Conservation (phyloP, 2,329 filamentous ascomycete species). For the Sclerotinia nivalis region DNA sequence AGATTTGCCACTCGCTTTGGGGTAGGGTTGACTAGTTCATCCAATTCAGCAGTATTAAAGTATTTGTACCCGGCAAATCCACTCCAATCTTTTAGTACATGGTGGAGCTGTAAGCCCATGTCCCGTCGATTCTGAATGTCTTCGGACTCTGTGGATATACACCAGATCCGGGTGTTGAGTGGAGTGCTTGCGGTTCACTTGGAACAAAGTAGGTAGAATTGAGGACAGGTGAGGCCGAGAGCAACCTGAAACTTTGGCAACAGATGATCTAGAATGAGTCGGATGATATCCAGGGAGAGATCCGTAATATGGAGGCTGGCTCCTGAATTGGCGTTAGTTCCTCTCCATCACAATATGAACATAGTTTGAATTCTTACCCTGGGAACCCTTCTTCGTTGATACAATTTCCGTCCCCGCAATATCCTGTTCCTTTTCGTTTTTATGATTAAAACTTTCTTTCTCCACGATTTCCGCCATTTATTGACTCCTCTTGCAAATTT, state of each 20-base stretch:
- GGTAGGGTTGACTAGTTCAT: neutral
- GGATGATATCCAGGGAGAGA: neutral
- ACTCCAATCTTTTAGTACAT: neutral
- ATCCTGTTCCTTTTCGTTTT: no score
- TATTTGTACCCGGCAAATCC: neutral
- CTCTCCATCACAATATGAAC: neutral
- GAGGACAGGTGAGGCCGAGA: neutral
- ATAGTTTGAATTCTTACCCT: neutral
- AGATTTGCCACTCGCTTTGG: neutral
- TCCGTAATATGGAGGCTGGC: neutral
- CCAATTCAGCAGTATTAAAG: neutral
- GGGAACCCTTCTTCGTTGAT: no score
- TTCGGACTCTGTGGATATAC: neutral
- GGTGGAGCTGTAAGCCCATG: neutral
- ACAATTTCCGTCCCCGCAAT: accelerated
- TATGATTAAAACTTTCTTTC: neutral
- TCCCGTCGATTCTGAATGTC: neutral
- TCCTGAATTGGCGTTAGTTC: neutral
- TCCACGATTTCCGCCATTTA: neutral
- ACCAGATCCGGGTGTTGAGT: neutral
- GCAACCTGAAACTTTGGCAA: neutral
- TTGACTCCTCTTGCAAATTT: neutral
- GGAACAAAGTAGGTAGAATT: neutral
- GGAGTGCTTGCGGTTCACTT: no score
- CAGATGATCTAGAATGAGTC: neutral